A percentile compares a stretch with the other conserved stretches of the same genome.
phyloP scores from a whole-genome alignment of 164 flowering plant genomes.

The Vitis vinifera region DNA sequence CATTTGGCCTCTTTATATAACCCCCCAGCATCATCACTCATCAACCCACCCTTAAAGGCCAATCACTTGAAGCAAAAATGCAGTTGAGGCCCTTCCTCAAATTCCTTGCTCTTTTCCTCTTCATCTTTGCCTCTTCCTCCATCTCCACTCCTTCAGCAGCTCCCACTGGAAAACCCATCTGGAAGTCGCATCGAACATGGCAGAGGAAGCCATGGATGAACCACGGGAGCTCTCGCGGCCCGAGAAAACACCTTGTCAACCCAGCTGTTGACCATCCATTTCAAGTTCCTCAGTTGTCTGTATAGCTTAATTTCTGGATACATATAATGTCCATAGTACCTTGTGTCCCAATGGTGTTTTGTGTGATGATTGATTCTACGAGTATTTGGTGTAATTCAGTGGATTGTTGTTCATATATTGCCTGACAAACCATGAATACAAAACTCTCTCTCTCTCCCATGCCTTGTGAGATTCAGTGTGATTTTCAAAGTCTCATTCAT shows the following conservation, averaged over 20 bases:
- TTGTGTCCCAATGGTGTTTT: background rate
- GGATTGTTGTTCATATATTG: too few relatives aligned
- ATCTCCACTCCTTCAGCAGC: constrained; percentile 5
- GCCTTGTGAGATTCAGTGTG: too few relatives aligned
- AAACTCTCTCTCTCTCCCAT: too few relatives aligned
- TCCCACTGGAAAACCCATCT: background rate
- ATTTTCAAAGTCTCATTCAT: too few relatives aligned
- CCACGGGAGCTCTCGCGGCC: constrained; percentile 57
- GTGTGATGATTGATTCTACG: too few relatives aligned
- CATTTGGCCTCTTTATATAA: background rate
- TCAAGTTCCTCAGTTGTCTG: constrained; percentile 26
- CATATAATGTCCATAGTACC: too few relatives aligned
- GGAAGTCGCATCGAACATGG: constrained; percentile 15
- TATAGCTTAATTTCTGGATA: constrained; percentile 14
- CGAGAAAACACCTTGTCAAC: constrained; percentile 42
- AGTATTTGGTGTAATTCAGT: too few relatives aligned
- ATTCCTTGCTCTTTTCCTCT: constrained; percentile 11
- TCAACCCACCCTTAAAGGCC: too few relatives aligned
- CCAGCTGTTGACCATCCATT: constrained; percentile 27
- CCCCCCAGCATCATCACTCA: background rate
- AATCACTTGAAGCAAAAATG: constrained; percentile 8
- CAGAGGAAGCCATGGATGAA: constrained; percentile 47
- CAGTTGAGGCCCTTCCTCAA: constrained; percentile 8
- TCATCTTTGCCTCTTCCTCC: constrained; percentile 9
- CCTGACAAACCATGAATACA: too few relatives aligned